phyloP scores from a whole-genome alignment of 257 asterid species.

The Leptodermis oblonga region DNA sequence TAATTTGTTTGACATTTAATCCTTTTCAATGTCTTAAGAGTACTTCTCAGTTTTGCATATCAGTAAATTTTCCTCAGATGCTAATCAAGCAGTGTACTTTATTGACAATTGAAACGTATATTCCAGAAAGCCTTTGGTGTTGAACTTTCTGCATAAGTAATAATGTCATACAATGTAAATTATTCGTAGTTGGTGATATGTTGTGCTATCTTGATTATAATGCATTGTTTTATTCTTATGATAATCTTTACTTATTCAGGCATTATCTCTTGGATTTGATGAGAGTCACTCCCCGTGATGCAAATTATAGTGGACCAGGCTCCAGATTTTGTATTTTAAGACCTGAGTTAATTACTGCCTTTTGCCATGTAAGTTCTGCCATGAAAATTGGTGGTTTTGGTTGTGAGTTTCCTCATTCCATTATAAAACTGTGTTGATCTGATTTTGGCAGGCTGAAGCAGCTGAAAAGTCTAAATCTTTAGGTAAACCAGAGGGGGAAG shows the following conservation, averaged over 20 bases:
- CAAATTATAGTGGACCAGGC: constrained; percentile 68
- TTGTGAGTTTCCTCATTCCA: constrained; percentile 8
- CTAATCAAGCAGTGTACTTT: neutral
- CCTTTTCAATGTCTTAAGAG: neutral
- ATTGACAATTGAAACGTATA: neutral
- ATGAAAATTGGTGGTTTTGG: neutral
- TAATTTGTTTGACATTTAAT: neutral
- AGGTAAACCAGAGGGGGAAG: constrained; percentile 36
- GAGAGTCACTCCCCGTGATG: constrained; percentile 99
- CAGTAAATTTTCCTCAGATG: neutral
- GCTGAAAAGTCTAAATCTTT: constrained; percentile 50
- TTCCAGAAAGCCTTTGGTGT: neutral
- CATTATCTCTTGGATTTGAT: constrained; percentile 90
- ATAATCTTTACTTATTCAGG: constrained; percentile 35
- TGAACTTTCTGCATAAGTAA: neutral
- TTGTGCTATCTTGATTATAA: neutral
- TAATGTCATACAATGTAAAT: neutral
- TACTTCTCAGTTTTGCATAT: neutral
- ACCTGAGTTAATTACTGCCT: constrained; percentile 78
- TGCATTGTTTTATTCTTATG: constrained; percentile 6
- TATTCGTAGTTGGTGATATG: neutral
- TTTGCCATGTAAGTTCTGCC: constrained; percentile 61
- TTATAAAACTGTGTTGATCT: neutral
- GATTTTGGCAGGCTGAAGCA: constrained; percentile 48
- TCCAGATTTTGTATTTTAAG: constrained; percentile 88